Percentiles rank a stretch among this genome's conserved stretches.
These are phyloP conservation scores for Aspergillus novoparasiticus DNA, from an alignment of 2,329 filamentous ascomycete genomes.

Conservation along the genomic window DNA sequence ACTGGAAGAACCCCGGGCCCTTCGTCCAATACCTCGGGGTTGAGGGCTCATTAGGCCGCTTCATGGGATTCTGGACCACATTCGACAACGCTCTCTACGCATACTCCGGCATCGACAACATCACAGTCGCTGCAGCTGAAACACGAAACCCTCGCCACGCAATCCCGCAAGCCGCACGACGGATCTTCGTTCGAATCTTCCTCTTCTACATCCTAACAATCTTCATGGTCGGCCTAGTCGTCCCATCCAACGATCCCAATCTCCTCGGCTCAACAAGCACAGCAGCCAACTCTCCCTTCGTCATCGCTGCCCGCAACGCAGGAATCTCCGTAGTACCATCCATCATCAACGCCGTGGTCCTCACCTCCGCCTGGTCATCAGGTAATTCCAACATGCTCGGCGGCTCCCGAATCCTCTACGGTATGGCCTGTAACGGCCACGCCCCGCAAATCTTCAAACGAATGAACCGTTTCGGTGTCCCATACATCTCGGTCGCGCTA, in stretches of 20 bases:
- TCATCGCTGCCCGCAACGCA: slow-evolving; percentile 70
- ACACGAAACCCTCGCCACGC: slow-evolving; percentile 55
- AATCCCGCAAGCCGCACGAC: slow-evolving; percentile 57
- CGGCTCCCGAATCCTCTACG: slow-evolving; percentile 56
- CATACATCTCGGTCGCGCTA: slow-evolving; percentile 45
- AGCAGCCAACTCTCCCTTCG: slow-evolving; percentile 57
- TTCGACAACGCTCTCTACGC: slow-evolving; percentile 46
- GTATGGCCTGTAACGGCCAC: slow-evolving; percentile 51
- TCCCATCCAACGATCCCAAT: slow-evolving; percentile 54
- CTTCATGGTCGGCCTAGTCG: slow-evolving; percentile 61
- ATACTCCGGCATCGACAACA: slow-evolving; percentile 48
- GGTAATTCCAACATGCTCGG: slow-evolving; percentile 67
- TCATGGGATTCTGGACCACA: slow-evolving; percentile 59
- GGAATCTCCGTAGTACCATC: slow-evolving; percentile 68
- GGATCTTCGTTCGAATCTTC: slow-evolving; percentile 58
- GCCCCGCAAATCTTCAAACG: slow-evolving; percentile 54
- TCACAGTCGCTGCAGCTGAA: slow-evolving; percentile 60
- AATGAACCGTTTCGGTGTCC: slow-evolving; percentile 41
- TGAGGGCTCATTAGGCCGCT: slow-evolving; percentile 46
- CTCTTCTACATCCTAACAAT: slow-evolving; percentile 62
- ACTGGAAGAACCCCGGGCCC: slow-evolving; percentile 59
- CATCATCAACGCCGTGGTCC: slow-evolving; percentile 75
- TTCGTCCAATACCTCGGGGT: slow-evolving; percentile 62
- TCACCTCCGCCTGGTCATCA: slow-evolving; percentile 71
- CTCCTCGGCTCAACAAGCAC: slow-evolving; percentile 27